Conservation (phyloP, 2,329 filamentous ascomycete species). For the Claviceps africana region DNA sequence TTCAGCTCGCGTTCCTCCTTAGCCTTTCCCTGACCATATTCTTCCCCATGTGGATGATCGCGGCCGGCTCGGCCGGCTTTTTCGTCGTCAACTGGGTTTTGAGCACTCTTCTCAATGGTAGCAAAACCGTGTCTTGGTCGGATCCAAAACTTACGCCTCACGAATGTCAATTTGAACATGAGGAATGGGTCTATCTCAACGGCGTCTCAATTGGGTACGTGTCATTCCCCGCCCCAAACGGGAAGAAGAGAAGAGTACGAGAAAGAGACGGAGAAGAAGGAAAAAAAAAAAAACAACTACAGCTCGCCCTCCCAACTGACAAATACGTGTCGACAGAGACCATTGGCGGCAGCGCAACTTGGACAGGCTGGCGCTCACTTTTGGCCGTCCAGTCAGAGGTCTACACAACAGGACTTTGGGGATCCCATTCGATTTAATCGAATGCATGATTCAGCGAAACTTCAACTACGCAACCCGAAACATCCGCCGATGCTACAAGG, state of each 20-base stretch:
- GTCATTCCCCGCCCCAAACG: no score
- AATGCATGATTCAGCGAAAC: neutral
- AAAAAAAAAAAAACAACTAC: neutral
- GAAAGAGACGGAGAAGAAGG: neutral
- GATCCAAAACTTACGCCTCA: neutral
- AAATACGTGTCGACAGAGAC: neutral
- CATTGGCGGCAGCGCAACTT: neutral
- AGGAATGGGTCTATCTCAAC: neutral
- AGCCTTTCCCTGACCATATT: neutral
- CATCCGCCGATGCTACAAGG: neutral
- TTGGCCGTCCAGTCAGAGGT: neutral
- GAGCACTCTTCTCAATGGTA: neutral
- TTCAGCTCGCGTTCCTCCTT: neutral
- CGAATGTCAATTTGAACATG: neutral
- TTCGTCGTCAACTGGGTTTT: neutral
- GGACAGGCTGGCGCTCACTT: neutral
- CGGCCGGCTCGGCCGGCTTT: neutral
- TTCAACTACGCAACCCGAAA: neutral
- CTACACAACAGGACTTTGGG: neutral
- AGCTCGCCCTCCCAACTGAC: no score
- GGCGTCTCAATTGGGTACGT: neutral
- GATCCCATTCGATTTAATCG: neutral
- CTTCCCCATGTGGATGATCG: neutral
- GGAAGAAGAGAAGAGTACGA: neutral
- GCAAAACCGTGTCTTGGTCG: neutral